Base-by-base conservation (phyloP, 495 filamentous ascomycete species). In the Tuber microsphaerosporum region DNA sequence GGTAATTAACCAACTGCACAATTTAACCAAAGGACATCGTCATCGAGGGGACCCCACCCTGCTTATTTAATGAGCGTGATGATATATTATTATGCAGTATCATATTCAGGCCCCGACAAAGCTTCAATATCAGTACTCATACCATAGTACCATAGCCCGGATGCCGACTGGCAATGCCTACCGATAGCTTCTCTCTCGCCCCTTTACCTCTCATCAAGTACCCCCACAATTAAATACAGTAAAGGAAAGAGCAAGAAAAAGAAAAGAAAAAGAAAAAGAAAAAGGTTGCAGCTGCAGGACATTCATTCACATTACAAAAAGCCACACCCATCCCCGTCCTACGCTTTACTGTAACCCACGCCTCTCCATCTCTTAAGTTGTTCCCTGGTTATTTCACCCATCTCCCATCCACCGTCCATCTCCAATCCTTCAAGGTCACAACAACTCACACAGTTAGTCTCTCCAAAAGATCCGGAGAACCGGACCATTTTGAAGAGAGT, bases 311-410 rank as follows among this genome's bases (percentile, higher is more conserved):
- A 41, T 75, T 69, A 71, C 74, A 77, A 70, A 77, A 77, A 71
- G 41, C 61, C 61, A 71, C 74, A 77, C 68, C 75, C 71, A 78
- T 71, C 77, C 77, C 44, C 71, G 41, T 79, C 71, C 76, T 61
- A n/a, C 26, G 26, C 31, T 19, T 34, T 34, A 65, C 42, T 43
- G 0, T 43, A 12, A 34, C 26, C 65, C 74, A 73, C 45, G 71
- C 44, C 71, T 79, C 77, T 79, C 75, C 75, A 78, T 73, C 77
- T 79, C 42, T 65, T 65, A 26, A 65, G 74, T 72, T 78, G 43
- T 72, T 79, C 76, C 76, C 76, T 79, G 76, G 72, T 69, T 77
- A 44, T 51, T n/a, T 70, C 71, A 1, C 26, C 76, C 77, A 79
- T 79, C 77, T 72, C 76, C 76, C 42, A 46, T 78, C 70, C 56